phyloP scores from a whole-genome alignment of 2,329 filamentous ascomycete species.

The Xylaria arbuscula region DNA sequence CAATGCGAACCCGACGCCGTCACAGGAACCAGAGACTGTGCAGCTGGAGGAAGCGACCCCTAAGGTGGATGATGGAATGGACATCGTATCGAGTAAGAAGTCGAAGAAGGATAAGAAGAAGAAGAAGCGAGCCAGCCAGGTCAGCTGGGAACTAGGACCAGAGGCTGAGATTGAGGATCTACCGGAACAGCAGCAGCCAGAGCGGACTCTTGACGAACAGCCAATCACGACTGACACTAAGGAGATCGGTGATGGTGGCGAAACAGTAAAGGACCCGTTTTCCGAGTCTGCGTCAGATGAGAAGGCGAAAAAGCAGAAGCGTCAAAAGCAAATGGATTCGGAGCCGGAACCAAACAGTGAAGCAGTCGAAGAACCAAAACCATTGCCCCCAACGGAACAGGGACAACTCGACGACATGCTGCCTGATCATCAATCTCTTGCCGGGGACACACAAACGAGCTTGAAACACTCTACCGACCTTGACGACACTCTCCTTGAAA shows the following conservation, averaged over 20 bases:
- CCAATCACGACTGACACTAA: constrained; percentile 31
- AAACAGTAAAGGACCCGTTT: constrained; percentile 29
- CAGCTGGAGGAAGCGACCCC: constrained; percentile 35
- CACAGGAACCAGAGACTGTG: constrained; percentile 21
- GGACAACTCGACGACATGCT: constrained; percentile 32
- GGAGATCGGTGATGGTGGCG: constrained; percentile 27
- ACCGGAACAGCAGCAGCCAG: constrained; percentile 36
- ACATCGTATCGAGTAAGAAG: constrained; percentile 47
- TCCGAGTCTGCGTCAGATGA: constrained; percentile 31
- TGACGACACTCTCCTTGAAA: constrained; percentile 39
- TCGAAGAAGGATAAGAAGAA: constrained; percentile 56
- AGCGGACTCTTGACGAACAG: constrained; percentile 35
- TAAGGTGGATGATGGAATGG: constrained; percentile 37
- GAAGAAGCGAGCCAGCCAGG: constrained; percentile 49
- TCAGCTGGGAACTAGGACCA: constrained; percentile 44
- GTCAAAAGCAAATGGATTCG: constrained; percentile 35
- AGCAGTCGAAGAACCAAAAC: constrained; percentile 27
- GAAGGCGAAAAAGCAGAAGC: constrained; percentile 18
- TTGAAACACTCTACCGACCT: constrained; percentile 39
- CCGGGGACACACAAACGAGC: constrained; percentile 39
- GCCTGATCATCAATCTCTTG: constrained; percentile 40
- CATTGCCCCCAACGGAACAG: constrained; percentile 30
- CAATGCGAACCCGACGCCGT: constrained; percentile 5
- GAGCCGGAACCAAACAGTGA: constrained; percentile 32
- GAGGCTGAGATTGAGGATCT: constrained; percentile 42